These are phyloP conservation scores for Pythium phragmiticola DNA, from an alignment of 352 stramenopile genomes.

Conservation along the genomic window DNA sequence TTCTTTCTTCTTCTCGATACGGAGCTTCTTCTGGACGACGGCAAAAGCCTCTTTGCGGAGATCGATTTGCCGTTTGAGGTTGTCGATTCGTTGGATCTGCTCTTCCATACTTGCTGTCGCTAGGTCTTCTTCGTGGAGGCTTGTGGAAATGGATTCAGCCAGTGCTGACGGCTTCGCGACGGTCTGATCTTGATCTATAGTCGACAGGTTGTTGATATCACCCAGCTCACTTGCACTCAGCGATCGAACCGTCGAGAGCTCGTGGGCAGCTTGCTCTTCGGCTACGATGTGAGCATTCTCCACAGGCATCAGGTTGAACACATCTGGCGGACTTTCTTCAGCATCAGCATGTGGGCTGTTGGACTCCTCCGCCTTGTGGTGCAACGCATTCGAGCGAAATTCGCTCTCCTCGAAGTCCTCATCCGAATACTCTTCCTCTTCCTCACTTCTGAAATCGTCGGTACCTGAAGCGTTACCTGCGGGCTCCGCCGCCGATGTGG, in stretches of 20 bases:
- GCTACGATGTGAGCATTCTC: neutral
- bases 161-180: neutral
- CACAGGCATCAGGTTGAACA: neutral
- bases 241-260: neutral
- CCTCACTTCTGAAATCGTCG: neutral
- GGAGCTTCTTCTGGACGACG: slow-evolving; percentile 46
- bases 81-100: slow-evolving; percentile 43
- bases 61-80: slow-evolving; percentile 43
- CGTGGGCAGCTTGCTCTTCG: neutral
- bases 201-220: neutral
- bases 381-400: neutral
- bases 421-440: slow-evolving; percentile 29
- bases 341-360: neutral
- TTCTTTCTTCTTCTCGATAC: slow-evolving; percentile 51
- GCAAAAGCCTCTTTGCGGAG: slow-evolving; percentile 42
- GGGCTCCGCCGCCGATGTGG: neutral
- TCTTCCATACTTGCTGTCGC: slow-evolving; percentile 65
- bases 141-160: slow-evolving; percentile 26
- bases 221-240: slow-evolving; percentile 8
- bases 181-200: neutral
- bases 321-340: neutral
- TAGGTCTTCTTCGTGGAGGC: slow-evolving; percentile 34
- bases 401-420: slow-evolving; percentile 40
- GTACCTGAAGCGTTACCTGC: neutral
- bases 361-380: neutral